Base-by-base conservation (phyloP, 768 basidiomycete genomes). In the Mycena indigotica region DNA sequence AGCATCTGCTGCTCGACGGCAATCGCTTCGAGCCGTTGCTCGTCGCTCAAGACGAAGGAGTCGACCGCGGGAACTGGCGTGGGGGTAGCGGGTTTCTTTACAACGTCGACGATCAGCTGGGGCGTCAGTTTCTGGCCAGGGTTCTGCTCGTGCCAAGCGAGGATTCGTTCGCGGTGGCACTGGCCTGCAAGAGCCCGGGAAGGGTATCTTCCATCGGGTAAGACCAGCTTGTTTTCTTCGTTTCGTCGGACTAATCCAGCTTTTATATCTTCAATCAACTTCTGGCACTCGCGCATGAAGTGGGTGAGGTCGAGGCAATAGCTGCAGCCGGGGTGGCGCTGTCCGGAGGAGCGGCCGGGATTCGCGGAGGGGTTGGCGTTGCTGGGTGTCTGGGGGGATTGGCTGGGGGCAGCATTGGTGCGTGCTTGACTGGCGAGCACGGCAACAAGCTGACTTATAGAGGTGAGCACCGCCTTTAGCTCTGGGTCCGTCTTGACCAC, bases 241-340 rank as follows among this genome's bases (percentile, higher is more conserved):
- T 48, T 48, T 12, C 6, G 5, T 26, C 28, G 25, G 46, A 23
- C 25, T 5, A 48, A 6, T 12, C 46, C 46, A 4, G 25, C 23
- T 10, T 13, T 5, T 5, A 25, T 48, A 12, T 24, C 46, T 21
- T 24, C 12, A 10, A 10, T 5, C 13, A 48, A 12, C 6, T 48
- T 5, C 5, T 5, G 4, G 73, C 75, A 5, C 82, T 77, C 57
- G 67, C 75, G 1, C 67, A 82, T n/a, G 66, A 79, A 15, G 69
- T 71, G 3, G 73, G 76, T 12, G 76, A 77, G 0, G 61, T 76
- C 49, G 64, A 80, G 4, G 79, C 79, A 0, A 60, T 78, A 58
- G 69, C 68, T 28, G 75, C 74, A 12, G 6, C 41, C 46, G 15
- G 24, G 46, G 15, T 12, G 8, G 32, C 32, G 41, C 23, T 16